Evolutionary conservation across 2,329 filamentous ascomycete species (phyloP).

Genomic region (Trichoderma koningii): DNA sequence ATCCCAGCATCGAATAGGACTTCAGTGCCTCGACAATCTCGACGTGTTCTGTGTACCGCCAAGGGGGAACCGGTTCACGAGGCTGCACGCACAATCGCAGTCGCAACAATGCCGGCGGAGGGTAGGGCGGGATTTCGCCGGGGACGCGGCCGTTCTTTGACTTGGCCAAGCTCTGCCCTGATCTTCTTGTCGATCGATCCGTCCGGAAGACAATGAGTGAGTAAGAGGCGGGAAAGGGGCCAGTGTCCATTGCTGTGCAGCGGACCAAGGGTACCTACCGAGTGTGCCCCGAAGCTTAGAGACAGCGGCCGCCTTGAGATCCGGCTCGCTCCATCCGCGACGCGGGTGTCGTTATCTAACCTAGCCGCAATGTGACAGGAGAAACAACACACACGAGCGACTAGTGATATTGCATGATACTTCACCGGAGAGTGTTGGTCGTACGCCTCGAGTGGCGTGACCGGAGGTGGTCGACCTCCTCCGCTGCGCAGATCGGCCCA

Average conservation of each 20-base stretch:
- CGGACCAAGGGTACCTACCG: background rate
- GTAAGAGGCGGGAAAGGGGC: background rate
- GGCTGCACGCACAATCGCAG: slow-evolving; percentile 8
- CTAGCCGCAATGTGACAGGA: slow-evolving; percentile 14
- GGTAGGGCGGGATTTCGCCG: slow-evolving; percentile 7
- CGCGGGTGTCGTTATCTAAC: slow-evolving; percentile 8
- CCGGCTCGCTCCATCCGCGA: slow-evolving; percentile 5
- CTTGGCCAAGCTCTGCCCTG: background rate
- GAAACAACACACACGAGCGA: background rate
- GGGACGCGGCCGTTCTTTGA: background rate
- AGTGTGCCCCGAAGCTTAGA: background rate
- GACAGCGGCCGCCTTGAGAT: slow-evolving; percentile 9
- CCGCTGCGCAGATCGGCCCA: slow-evolving; percentile 6
- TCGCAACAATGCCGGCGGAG: slow-evolving; percentile 7
- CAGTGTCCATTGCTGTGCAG: too few species aligned
- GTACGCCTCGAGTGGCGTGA: slow-evolving; percentile 19
- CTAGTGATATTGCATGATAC: background rate
- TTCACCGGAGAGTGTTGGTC: slow-evolving; percentile 3
- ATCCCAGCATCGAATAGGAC: slow-evolving; percentile 1
- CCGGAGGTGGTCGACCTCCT: slow-evolving; percentile 11
- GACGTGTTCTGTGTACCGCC: background rate
- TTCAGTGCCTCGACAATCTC: slow-evolving; percentile 5
- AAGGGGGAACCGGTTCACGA: background rate
- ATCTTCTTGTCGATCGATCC: background rate
- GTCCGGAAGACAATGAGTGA: background rate